These are phyloP conservation scores for Phytophthora aleatoria DNA, from an alignment of 352 stramenopile species.

Conservation along the genomic window DNA sequence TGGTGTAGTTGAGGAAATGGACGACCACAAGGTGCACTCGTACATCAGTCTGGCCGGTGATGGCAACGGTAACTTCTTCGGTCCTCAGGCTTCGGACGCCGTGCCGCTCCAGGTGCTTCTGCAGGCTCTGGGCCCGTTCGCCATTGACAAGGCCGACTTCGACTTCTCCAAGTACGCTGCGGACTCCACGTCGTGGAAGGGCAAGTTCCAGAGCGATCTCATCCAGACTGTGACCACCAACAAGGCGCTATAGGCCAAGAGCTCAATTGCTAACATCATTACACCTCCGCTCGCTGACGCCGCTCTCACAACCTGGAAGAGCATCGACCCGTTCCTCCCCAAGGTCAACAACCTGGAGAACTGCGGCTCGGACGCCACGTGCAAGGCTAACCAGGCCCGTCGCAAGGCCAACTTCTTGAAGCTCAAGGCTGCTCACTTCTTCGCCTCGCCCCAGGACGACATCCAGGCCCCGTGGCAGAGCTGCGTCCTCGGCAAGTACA, in stretches of 20 bases:
- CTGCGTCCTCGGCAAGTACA: constrained; percentile 41
- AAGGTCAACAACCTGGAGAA: constrained; percentile 44
- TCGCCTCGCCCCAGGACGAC: constrained; percentile 50
- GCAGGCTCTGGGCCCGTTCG: constrained; percentile 39
- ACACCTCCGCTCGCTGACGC: constrained; percentile 32
- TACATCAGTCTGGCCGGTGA: constrained; percentile 56
- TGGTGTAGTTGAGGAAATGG: constrained; percentile 59
- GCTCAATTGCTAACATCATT: constrained; percentile 44
- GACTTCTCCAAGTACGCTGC: constrained; percentile 47
- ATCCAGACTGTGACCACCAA: constrained; percentile 33
- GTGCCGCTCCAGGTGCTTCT: constrained; percentile 45
- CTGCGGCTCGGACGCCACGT: constrained; percentile 23
- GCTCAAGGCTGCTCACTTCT: constrained; percentile 52
- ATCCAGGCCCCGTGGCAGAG: constrained; percentile 50
- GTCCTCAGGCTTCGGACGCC: constrained; percentile 44
- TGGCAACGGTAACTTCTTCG: constrained; percentile 63
- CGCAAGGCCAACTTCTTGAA: constrained; percentile 53
- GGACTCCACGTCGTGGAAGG: constrained; percentile 31
- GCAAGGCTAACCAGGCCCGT: constrained; percentile 28
- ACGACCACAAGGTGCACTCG: constrained; percentile 57
- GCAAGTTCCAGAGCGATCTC: constrained; percentile 55
- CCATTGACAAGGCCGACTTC: constrained; percentile 39
- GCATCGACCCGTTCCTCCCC: constrained; percentile 43
- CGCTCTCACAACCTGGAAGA: constrained; percentile 39
- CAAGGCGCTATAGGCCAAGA: constrained; percentile 32